Evolutionary conservation across 176 grass and related monocot species (phyloP).

Genomic region (Neostapfia colusana): DNA sequence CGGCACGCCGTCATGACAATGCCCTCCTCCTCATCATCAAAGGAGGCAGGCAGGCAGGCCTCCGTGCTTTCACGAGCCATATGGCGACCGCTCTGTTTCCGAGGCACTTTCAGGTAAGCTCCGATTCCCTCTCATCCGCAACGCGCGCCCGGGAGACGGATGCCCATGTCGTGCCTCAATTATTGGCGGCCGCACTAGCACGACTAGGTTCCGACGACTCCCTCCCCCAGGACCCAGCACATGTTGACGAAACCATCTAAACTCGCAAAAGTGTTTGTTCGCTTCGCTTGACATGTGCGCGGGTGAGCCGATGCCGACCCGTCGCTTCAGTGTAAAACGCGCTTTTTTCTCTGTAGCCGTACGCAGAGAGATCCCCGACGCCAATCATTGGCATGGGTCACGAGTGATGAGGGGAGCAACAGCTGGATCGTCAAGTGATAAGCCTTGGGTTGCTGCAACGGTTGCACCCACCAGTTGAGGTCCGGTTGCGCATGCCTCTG

Average conservation of each 20-base stretch:
- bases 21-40: neutral
- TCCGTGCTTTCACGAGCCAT: neutral
- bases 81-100: neutral
- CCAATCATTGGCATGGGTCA: neutral
- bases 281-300: neutral
- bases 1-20: neutral
- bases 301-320: neutral
- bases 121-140: conserved; percentile 1
- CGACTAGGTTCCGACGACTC: neutral
- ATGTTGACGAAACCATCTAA: neutral
- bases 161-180: neutral
- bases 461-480: neutral
- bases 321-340: neutral
- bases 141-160: neutral
- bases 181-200: conserved; percentile 11
- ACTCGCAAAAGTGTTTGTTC: neutral
- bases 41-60: neutral
- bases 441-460: neutral
- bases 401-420: neutral
- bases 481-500: neutral
- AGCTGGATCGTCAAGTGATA: neutral
- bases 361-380: neutral
- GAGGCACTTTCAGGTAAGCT: neutral
- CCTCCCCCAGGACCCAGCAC: neutral
- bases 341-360: neutral